phyloP scores from a whole-genome alignment of 2,329 filamentous ascomycete species.

The Gnomoniopsis sp. region DNA sequence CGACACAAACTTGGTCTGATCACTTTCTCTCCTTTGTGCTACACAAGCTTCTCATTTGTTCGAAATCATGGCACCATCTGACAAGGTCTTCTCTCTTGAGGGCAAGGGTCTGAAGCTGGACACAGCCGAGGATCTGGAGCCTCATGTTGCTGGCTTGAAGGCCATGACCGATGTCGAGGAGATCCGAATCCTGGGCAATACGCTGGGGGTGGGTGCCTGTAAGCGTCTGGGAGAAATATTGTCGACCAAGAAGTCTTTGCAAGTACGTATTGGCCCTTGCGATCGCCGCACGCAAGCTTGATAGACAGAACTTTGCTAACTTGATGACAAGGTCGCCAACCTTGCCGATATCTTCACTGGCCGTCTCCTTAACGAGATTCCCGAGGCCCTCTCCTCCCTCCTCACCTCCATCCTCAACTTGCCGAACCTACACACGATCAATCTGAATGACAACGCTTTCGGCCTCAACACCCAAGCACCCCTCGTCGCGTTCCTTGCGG shows the following conservation, averaged over 20 bases:
- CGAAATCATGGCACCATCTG: conserved; percentile 46
- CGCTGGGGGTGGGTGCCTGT: conserved; percentile 83
- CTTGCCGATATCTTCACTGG: conserved; percentile 97
- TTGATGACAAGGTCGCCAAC: conserved; percentile 64
- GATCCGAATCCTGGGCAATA: conserved; percentile 85
- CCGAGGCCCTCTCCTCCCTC: conserved; percentile 79
- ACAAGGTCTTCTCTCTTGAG: conserved; percentile 82
- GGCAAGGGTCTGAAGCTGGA: conserved; percentile 91
- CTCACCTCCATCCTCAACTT: conserved; percentile 84
- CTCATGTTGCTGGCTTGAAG: conserved; percentile 73
- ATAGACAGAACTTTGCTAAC: neutral
- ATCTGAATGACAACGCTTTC: conserved; percentile 97
- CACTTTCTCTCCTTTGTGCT: conserved; percentile 4
- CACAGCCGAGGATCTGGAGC: conserved; percentile 79
- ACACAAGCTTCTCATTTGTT: conserved; percentile 14
- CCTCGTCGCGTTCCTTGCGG: conserved; percentile 84
- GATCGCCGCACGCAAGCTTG: neutral
- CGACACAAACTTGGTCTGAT: neutral
- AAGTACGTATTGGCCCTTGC: conserved; percentile 44
- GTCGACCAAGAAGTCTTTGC: conserved; percentile 76
- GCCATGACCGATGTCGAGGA: conserved; percentile 76
- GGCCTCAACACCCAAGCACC: conserved; percentile 93
- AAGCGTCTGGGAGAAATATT: conserved; percentile 81
- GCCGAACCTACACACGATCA: conserved; percentile 82
- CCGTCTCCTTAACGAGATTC: conserved; percentile 89